Evolutionary conservation across 257 asterid species (phyloP).

Genomic region (Ilex aquifolium): DNA sequence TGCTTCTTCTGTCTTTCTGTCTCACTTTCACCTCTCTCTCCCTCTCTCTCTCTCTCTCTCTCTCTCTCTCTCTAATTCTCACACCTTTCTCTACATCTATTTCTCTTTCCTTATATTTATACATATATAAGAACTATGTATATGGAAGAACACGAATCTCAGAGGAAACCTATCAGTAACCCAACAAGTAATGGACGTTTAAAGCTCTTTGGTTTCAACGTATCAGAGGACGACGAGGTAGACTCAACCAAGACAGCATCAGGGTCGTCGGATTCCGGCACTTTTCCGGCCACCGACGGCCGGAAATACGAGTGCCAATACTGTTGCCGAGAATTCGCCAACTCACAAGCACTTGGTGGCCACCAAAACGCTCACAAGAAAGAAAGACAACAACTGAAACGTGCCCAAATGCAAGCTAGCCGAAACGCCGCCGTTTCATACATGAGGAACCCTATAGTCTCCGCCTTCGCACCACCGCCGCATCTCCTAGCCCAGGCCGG

Average conservation of each 20-base stretch:
- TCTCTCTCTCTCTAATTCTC: not conserved
- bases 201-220: constrained; percentile 83
- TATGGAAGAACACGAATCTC: constrained; percentile 62
- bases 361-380: constrained; percentile 97
- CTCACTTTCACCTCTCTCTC: constrained; percentile 8
- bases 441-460: constrained; percentile 82
- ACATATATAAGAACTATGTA: not conserved
- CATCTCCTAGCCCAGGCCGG: constrained; percentile 70
- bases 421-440: constrained; percentile 85
- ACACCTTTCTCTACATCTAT: not conserved
- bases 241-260: constrained; percentile 37
- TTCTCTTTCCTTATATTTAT: constrained; percentile 4
- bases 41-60: constrained; percentile 9
- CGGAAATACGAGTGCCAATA: constrained; percentile 96
- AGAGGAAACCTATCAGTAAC: constrained; percentile 36
- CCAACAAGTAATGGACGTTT: constrained; percentile 35
- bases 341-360: constrained; percentile 95
- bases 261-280: constrained; percentile 39
- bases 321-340: constrained; percentile 90
- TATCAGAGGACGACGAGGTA: constrained; percentile 49
- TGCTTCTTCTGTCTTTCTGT: constrained; percentile 12
- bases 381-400: constrained; percentile 85
- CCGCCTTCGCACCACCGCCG: constrained; percentile 80
- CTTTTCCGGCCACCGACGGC: constrained; percentile 46
- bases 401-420: constrained; percentile 84